Conservation (phyloP, 306 rosid species). For the Begonia loranthoides region DNA sequence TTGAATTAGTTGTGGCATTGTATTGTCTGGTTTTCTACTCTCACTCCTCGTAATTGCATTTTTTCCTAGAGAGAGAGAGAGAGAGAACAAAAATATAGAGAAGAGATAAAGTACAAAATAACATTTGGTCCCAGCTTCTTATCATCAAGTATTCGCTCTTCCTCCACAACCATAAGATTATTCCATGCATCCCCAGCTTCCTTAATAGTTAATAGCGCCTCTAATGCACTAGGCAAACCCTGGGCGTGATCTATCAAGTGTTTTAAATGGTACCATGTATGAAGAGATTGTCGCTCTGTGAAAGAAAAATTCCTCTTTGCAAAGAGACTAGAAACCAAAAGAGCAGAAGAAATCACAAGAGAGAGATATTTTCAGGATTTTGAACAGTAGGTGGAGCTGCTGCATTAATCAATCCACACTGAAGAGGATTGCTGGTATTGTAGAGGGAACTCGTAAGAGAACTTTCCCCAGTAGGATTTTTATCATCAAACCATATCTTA, state of each 20-base stretch:
- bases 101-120: not conserved
- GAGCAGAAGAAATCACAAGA: slow-evolving; percentile 53
- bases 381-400: slow-evolving; percentile 44
- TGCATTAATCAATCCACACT: slow-evolving; percentile 68
- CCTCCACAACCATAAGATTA: slow-evolving; percentile 48
- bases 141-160: slow-evolving; percentile 46
- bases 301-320: slow-evolving; percentile 43
- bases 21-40: too few species aligned
- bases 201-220: slow-evolving; percentile 85
- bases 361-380: slow-evolving; percentile 46
- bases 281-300: slow-evolving; percentile 51
- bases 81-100: not conserved
- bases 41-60: too few species aligned
- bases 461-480: slow-evolving; percentile 43
- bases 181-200: slow-evolving; percentile 88
- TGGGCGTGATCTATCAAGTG: slow-evolving; percentile 50
- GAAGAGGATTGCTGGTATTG: slow-evolving; percentile 60
- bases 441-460: slow-evolving; percentile 29
- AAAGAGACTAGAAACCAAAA: slow-evolving; percentile 50
- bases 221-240: slow-evolving; percentile 83
- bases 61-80: too few species aligned
- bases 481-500: slow-evolving; percentile 58
- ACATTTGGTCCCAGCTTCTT: not conserved
- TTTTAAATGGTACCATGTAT: slow-evolving; percentile 72
- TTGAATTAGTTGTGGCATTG: too few species aligned